Evolutionary conservation across 2,329 filamentous ascomycete genomes (phyloP), one percentile per base, ranked within the genome.

Genomic region (Raffaelea albimanens): DNA sequence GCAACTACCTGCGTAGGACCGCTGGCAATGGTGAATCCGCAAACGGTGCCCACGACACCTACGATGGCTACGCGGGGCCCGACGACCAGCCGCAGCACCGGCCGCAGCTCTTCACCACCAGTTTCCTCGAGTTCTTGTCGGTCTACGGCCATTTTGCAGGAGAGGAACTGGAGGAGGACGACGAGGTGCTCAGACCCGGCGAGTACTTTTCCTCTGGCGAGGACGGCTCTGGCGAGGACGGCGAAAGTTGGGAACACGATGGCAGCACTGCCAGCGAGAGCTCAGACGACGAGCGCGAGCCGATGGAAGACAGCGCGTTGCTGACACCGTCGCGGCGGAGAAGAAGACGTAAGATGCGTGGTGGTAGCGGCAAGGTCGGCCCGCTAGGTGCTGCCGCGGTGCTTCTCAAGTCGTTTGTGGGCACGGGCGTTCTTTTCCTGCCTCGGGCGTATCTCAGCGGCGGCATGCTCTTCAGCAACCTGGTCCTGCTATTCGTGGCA

Each of bases 61-160:
- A 19, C 34, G 44, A n/a, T 13, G 19, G 25, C 19, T 25, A 41
- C 10, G n/a, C n/a, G 14, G 19, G 23, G n/a, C 19, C 16, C 16
- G 36, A 36, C 23, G 29, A 34, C 16, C 44, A 39, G 61, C 25
- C 25, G 13, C 59, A 57, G 61, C 53, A 65, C 43, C 71, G 73
- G 47, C 78, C 77, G 34, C 79, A 80, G 52, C 72, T 95, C 29
- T 82, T 95, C 50, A 96, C 93, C 0, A 89, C 78, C 55, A 98
- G 86, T 65, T 98, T 98, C 62, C 78, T 98, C 50, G 94, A 98
- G 63, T 98, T 98, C 58, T 64, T 98, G 44, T 90, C 87, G 8
- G 76, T 98, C 25, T 98, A 96, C 58, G 93, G 93, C 4, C 93
- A 98, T 67, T 98, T 98, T 62, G 93, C 93, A 2, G 93, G 93